Evolutionary conservation across 2,329 filamentous ascomycete genomes (phyloP).

Genomic region (Xylaria sp.): DNA sequence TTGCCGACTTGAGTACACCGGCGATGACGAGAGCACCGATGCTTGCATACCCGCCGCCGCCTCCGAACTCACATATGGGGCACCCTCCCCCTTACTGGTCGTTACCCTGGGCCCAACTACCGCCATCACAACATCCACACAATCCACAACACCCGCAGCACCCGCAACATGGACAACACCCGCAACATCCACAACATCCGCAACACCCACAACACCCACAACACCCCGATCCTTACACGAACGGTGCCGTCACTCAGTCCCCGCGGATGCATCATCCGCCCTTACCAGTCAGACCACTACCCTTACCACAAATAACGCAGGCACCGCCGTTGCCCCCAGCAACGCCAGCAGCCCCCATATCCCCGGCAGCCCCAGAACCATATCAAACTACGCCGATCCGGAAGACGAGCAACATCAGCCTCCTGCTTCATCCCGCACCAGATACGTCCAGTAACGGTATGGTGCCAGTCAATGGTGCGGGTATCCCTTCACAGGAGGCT

Average conservation of each 20-base stretch:
- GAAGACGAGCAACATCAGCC: not conserved
- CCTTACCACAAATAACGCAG: conserved; percentile 15
- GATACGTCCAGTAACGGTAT: not conserved
- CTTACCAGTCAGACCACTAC: conserved; percentile 21
- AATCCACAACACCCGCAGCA: too few species aligned
- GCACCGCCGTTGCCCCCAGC: conserved; percentile 6
- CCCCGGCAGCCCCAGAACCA: not conserved
- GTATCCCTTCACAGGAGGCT: not conserved
- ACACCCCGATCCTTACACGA: not conserved
- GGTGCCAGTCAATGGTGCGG: not conserved
- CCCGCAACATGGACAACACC: too few species aligned
- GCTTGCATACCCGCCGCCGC: conserved; percentile 39
- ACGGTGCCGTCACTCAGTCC: too few species aligned
- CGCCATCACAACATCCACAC: conserved; percentile 28
- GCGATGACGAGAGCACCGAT: conserved; percentile 73
- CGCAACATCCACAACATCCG: conserved; percentile 12
- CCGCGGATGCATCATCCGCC: conserved; percentile 7
- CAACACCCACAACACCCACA: conserved; percentile 26
- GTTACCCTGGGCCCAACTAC: conserved; percentile 33
- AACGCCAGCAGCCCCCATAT: not conserved
- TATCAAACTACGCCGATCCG: not conserved
- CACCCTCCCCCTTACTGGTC: conserved; percentile 9
- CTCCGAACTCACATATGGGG: conserved; percentile 27
- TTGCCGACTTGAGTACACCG: conserved; percentile 77
- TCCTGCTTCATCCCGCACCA: not conserved